A percentile compares a stretch with the other conserved stretches of the same genome.
Evolutionary conservation across 805 yeast genomes (phyloP).

Genomic region (Metschnikowia aberdeeniae): DNA sequence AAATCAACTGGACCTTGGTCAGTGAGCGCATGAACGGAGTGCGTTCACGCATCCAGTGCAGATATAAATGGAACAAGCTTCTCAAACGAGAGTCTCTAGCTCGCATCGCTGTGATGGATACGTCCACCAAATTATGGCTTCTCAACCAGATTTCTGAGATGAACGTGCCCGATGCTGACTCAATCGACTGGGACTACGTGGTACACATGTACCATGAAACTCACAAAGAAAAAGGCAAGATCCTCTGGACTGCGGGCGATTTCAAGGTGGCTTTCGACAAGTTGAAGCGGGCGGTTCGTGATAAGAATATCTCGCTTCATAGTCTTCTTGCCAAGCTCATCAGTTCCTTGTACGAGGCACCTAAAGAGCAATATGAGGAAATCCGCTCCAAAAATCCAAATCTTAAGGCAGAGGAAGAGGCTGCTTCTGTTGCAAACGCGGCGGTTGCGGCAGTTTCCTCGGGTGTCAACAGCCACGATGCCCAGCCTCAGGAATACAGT

Average conservation of each 20-base stretch:
- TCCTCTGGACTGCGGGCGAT: slow-evolving; percentile 56
- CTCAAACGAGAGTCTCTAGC: slow-evolving; percentile 49
- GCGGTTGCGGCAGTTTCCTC: slow-evolving; percentile 37
- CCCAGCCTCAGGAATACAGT: slow-evolving; percentile 34
- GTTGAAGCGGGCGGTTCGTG: slow-evolving; percentile 50
- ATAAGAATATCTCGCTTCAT: slow-evolving; percentile 20
- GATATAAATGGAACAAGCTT: slow-evolving; percentile 91
- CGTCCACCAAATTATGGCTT: slow-evolving; percentile 37
- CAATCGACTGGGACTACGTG: slow-evolving; percentile 35
- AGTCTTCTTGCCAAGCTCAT: slow-evolving; percentile 13
- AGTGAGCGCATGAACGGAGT: slow-evolving; percentile 87
- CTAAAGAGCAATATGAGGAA: slow-evolving; percentile 7
- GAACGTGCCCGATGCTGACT: slow-evolving; percentile 23
- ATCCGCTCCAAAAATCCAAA: slow-evolving; percentile 9
- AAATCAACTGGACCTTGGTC: slow-evolving; percentile 87
- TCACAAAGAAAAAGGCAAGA: slow-evolving; percentile 18
- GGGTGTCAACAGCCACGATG: slow-evolving; percentile 24
- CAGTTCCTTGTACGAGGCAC: slow-evolving; percentile 7
- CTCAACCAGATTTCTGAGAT: slow-evolving; percentile 26
- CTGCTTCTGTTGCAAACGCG: slow-evolving; percentile 33
- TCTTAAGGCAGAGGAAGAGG: slow-evolving; percentile 20
- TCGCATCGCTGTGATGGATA: slow-evolving; percentile 31
- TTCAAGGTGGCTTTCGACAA: slow-evolving; percentile 58
- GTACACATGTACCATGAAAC: slow-evolving; percentile 27
- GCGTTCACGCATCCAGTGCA: slow-evolving; percentile 88